Evolutionary conservation across 2,329 filamentous ascomycete genomes (phyloP).

Genomic region (Exophiala phaeomuriformis): DNA sequence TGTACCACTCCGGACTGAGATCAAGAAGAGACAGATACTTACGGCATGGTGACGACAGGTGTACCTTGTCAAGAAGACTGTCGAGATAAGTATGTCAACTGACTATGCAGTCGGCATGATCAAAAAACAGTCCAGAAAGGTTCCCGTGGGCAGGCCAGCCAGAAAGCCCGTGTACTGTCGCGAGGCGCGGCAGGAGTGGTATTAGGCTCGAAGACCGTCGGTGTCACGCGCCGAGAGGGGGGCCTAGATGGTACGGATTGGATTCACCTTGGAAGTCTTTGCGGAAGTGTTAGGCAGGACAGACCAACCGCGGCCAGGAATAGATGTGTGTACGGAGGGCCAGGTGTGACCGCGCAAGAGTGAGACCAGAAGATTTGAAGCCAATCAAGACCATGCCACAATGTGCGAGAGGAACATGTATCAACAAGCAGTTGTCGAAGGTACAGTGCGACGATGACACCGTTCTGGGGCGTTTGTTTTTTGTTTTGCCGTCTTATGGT

Average conservation of each 20-base stretch:
- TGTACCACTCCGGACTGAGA: conserved; percentile 8
- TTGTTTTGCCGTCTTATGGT: neutral
- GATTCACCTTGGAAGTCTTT: conserved; percentile 1
- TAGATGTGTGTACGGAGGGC: conserved; percentile 10
- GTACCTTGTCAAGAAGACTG: conserved; percentile 17
- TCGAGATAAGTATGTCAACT: conserved; percentile 5
- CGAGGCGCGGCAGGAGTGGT: conserved; percentile 9
- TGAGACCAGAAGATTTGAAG: conserved; percentile 6
- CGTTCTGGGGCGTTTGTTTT: neutral
- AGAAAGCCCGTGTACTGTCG: conserved; percentile 5
- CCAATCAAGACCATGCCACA: conserved; percentile 12
- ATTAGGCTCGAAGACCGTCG: conserved; percentile 10
- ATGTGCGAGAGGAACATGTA: conserved; percentile 4
- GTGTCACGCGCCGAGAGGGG: conserved; percentile 14
- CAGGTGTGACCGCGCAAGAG: conserved; percentile 16
- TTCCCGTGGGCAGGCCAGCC: conserved; percentile 14
- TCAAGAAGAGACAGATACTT: conserved; percentile 11
- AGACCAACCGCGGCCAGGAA: conserved; percentile 9
- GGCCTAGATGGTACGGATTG: conserved; percentile 1
- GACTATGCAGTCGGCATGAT: conserved; percentile 21
- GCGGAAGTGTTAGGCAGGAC: neutral
- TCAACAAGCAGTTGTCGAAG: conserved; percentile 2
- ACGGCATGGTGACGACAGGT: conserved; percentile 22
- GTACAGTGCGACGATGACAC: conserved; percentile 12
- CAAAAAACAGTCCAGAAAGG: conserved; percentile 16